A percentile compares a stretch with the other conserved stretches of the same genome.
Conservation (phyloP, 768 basidiomycete species). For the Mycena indigotica region DNA sequence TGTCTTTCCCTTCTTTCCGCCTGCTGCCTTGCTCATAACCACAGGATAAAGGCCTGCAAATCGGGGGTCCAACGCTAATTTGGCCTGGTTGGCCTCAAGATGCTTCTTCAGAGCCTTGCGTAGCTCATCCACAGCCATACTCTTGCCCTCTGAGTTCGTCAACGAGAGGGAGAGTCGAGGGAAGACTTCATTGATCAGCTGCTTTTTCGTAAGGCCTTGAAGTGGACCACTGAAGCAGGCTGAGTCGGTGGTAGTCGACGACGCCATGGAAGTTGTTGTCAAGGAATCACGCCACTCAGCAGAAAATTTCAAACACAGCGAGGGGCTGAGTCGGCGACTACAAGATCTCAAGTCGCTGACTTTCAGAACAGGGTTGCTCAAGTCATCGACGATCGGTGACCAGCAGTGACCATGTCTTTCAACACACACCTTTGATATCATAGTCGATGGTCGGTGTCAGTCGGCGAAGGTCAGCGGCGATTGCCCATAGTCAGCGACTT, state of each 20-base stretch:
- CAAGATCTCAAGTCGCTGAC: not conserved
- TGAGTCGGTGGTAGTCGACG: not conserved
- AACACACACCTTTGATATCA: too few species aligned
- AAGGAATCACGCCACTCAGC: not conserved
- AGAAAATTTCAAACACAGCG: conserved; percentile 2
- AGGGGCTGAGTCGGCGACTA: not conserved
- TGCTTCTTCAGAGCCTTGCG: not conserved
- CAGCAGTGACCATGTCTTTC: not conserved
- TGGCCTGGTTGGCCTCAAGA: not conserved
- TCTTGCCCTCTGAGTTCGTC: not conserved
- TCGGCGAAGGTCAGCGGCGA: not conserved
- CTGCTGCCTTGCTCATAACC: conserved; percentile 24
- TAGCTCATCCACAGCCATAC: not conserved
- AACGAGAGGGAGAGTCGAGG: not conserved
- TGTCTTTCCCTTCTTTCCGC: not conserved
- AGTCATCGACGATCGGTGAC: not conserved
- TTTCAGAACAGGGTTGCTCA: too few species aligned
- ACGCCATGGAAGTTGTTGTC: conserved; percentile 16
- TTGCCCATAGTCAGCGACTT: not conserved
- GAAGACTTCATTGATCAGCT: not conserved
- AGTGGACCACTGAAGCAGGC: not conserved
- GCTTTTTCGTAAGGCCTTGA: not conserved
- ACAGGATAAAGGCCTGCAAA: not conserved
- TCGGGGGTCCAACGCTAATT: not conserved
- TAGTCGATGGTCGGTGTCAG: too few species aligned